These are phyloP conservation scores for Lentinula sp. DNA, from an alignment of 768 basidiomycete genomes.

Conservation along the genomic window DNA sequence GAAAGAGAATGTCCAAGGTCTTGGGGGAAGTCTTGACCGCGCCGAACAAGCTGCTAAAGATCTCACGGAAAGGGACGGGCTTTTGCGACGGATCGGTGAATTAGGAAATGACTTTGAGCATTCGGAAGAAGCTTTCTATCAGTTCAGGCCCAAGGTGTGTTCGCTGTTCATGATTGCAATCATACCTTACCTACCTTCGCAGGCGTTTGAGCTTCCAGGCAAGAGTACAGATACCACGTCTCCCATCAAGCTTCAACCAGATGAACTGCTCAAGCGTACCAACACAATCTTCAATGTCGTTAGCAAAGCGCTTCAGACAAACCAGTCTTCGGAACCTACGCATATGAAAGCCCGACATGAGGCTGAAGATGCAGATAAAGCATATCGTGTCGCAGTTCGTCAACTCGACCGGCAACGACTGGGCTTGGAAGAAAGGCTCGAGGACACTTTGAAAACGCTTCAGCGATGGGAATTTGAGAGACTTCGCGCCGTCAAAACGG, in stretches of 20 bases:
- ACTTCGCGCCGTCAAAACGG: constrained; percentile 78
- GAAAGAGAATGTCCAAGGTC: constrained; percentile 67
- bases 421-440: constrained; percentile 78
- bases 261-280: constrained; percentile 63
- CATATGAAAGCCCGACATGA: constrained; percentile 70
- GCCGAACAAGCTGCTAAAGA: constrained; percentile 72
- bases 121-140: constrained; percentile 75
- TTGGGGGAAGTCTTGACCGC: constrained; percentile 70
- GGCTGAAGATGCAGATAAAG: constrained; percentile 74
- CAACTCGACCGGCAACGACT: constrained; percentile 82
- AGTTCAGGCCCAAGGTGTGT: constrained; percentile 74
- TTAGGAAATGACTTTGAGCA: constrained; percentile 78
- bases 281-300: constrained; percentile 66
- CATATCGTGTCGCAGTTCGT: constrained; percentile 76
- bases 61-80: constrained; percentile 54
- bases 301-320: constrained; percentile 58
- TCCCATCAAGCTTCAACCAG: constrained; percentile 25
- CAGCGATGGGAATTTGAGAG: constrained; percentile 87
- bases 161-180: neutral
- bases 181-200: neutral
- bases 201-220: constrained; percentile 59
- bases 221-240: constrained; percentile 19
- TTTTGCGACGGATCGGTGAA: constrained; percentile 72
- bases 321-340: constrained; percentile 51
- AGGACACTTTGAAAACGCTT: constrained; percentile 72